Evolutionary conservation across 2,329 filamentous ascomycete species (phyloP), one percentile per base, ranked within the genome.

Genomic region (Diaporthe vaccinii): DNA sequence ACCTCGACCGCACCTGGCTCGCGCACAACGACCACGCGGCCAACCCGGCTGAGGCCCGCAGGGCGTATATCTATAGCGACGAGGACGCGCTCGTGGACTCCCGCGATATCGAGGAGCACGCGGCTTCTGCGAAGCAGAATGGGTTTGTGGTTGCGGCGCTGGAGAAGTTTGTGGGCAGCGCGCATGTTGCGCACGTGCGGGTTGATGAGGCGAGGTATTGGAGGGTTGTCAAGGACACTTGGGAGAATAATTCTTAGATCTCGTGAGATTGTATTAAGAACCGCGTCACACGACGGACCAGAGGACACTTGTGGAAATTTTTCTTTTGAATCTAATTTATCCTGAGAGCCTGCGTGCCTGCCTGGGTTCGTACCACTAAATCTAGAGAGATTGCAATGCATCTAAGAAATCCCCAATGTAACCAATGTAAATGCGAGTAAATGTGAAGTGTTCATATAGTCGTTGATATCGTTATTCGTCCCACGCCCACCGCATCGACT

Each of bases 11-110:
- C 72, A 85, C 84, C 76, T 83, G 80, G 25, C 79, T 80, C 74
- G 82, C 82, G 67, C 82, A 87, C 73, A 87, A 87, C 69, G 80
- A 83, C 31, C 70, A 74, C 39, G 74, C 76, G 10, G 77, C 81
- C 49, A 79, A 85, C 65, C 80, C 78, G 15, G 79, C 78, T 44
- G 87, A 89, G 80, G 82, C 82, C 5, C 82, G 85, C 28, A 83
- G 89, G 49, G 82, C 85, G n/a, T 91, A 91, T 76, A 76, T 91
- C 25, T 91, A 90, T 75, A 86, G 87, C 15, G 82, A 84, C 49
- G 84, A 80, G 2, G 90, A 91, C 78, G 75, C 78, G 49, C 83
- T 90, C 76, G 86, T 91, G 7, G 80, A 83, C 3, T 86, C 82
- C 80, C 78, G 76, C 10, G 85, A 89, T 75, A 84, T 91, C 6